These are phyloP conservation scores for Solanum chmielewskii DNA, from an alignment of 257 asterid species.

Conservation along the genomic window DNA sequence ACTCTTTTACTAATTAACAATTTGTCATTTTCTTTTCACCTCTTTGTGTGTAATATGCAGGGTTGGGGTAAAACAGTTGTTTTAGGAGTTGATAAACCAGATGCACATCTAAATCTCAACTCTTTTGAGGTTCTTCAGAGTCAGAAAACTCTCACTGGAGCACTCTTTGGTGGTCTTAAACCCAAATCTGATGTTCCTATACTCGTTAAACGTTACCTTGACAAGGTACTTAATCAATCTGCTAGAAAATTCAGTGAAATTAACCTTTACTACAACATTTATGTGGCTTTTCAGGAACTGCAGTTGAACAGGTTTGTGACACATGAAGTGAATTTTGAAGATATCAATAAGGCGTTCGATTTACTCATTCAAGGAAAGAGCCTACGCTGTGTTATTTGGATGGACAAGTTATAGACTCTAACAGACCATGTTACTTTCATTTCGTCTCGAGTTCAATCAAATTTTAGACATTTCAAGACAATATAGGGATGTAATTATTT, in stretches of 20 bases:
- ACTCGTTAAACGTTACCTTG: slow-evolving; percentile 44
- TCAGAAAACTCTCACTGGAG: slow-evolving; percentile 41
- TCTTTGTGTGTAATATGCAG: slow-evolving; percentile 11
- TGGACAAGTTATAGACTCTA: slow-evolving; percentile 36
- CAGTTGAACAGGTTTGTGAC: slow-evolving; percentile 73
- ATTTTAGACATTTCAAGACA: not conserved
- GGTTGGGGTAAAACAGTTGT: slow-evolving; percentile 88
- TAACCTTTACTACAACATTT: not conserved
- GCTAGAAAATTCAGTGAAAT: not conserved
- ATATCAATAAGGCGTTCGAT: slow-evolving; percentile 65
- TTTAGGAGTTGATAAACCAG: slow-evolving; percentile 64
- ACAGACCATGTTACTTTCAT: not conserved
- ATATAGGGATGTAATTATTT: not conserved
- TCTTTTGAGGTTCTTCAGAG: slow-evolving; percentile 31
- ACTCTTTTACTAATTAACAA: not conserved
- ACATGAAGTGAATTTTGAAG: slow-evolving; percentile 52
- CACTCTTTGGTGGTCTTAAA: slow-evolving; percentile 66
- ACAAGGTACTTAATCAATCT: slow-evolving; percentile 30
- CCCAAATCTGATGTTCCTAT: slow-evolving; percentile 63
- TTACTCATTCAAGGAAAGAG: slow-evolving; percentile 57
- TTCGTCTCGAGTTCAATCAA: not conserved
- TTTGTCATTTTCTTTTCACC: not conserved
- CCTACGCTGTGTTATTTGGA: slow-evolving; percentile 84
- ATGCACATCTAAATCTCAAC: slow-evolving; percentile 25
- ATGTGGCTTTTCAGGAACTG: slow-evolving; percentile 37